Base-by-base conservation (phyloP, 2,329 filamentous ascomycete genomes). In the Nemania bipapillata region DNA sequence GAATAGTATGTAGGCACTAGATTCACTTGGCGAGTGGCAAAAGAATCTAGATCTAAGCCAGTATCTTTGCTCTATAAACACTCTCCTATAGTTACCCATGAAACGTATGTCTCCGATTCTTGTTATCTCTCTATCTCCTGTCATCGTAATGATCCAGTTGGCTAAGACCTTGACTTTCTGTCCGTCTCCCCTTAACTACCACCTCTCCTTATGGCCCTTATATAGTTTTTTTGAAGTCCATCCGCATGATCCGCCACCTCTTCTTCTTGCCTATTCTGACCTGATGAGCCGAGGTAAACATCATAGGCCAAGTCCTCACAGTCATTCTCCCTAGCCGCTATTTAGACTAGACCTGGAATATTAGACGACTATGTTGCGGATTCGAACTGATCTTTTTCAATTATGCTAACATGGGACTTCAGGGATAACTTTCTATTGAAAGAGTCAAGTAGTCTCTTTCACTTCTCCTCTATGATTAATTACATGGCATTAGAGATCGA, bases 401-500 rank as follows among this genome's bases (percentile, higher is more conserved):
- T 69, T 35, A n/a, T 63, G 5, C 37, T 58, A 11, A 69, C 56
- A 17, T 66, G 53, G 8, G 66, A 69, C 30, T 69, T 69, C 35
- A 63, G 60, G 30, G 24, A 62, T 20, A 68, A 63, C 7, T 63
- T 68, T 26, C 65, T 65, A 42, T 70, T 70, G 26, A 70, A 68
- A 42, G 68, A 70, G 24, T 70, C 65, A 2, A 70, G 65, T 17
- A 70, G 53, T 32, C 65, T 65, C 35, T 54, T 58, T 9, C 65
- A 30, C 32, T 59, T 65, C n/a, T 65, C 62, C 53, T 68, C 58
- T 1, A 57, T 65, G 24, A 70, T 65, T 61, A 60, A 70, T 40
- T 47, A 52, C 65, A 70, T 68, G 17, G 63, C 65, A 55, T 70
- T 61, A 11, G 68, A 68, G 12, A 65, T 65, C 37, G 68, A 70